Evolutionary conservation across 192 early-diverging fungal genomes (phyloP).

Genomic region (Cetraspora pellucida): DNA sequence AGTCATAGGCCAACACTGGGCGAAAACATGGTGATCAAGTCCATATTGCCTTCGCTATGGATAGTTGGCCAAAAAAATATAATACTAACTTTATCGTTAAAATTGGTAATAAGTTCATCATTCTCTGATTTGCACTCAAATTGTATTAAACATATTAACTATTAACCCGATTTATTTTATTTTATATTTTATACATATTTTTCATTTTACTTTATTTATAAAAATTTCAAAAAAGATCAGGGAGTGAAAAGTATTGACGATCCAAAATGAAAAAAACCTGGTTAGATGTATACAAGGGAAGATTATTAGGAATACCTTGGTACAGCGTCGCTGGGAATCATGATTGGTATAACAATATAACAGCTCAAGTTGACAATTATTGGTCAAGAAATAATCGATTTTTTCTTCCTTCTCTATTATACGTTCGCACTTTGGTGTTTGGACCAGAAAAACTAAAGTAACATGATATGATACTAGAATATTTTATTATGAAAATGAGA

Average conservation of each 20-base stretch:
- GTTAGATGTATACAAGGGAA: conserved; percentile 28
- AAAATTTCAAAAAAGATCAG: conserved; percentile 9
- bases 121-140: no score
- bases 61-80: conserved; percentile 10
- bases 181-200: conserved; percentile 10
- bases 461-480: conserved; percentile 23
- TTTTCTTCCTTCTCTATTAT: conserved; percentile 25
- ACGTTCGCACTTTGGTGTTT: conserved; percentile 1
- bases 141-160: not conserved
- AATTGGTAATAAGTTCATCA: conserved; percentile 16
- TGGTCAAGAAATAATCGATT: conserved; percentile 12
- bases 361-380: conserved; percentile 27
- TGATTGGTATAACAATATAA: conserved; percentile 31
- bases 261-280: conserved; percentile 28
- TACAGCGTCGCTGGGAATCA: conserved; percentile 33
- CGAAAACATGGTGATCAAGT: not conserved
- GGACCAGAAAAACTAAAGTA: not conserved
- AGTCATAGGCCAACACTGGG: no score
- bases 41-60: not conserved
- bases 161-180: not conserved
- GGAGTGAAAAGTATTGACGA: conserved; percentile 23
- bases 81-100: conserved; percentile 23
- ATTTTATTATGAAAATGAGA: conserved; percentile 7
- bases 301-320: conserved; percentile 22
- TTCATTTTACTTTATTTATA: no score